Evolutionary conservation across 179 eudicot species (phyloP).

Genomic region (Pouteria campechiana): DNA sequence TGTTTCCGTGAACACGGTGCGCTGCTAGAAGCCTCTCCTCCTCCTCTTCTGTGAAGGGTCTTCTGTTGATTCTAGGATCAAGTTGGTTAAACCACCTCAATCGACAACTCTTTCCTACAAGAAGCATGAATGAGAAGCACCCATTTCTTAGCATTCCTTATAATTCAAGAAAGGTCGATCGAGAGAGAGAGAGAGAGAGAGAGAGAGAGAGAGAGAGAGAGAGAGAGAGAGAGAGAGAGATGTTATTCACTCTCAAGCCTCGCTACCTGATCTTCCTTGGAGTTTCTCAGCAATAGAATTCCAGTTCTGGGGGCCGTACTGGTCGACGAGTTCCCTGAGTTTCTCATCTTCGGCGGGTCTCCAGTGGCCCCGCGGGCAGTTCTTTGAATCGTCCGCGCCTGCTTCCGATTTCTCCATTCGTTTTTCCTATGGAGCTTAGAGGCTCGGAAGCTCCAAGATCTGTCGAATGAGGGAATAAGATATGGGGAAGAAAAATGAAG

Average conservation of each 20-base stretch:
- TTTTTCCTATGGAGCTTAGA: background rate
- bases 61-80: conserved; percentile 68
- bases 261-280: conserved; percentile 74
- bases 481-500: conserved; percentile 25
- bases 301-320: conserved; percentile 85
- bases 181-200: no score
- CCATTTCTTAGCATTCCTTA: no score
- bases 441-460: conserved; percentile 12
- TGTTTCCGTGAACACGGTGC: conserved; percentile 66
- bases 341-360: conserved; percentile 86
- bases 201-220: background rate
- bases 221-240: background rate
- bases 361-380: conserved; percentile 79
- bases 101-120: conserved; percentile 70
- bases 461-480: conserved; percentile 8
- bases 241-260: background rate
- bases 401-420: conserved; percentile 23
- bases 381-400: conserved; percentile 21
- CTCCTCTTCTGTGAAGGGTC: conserved; percentile 65
- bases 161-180: background rate
- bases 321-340: conserved; percentile 61
- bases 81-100: conserved; percentile 78
- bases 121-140: background rate
- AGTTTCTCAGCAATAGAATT: conserved; percentile 80
- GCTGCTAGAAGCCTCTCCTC: conserved; percentile 61